These are phyloP conservation scores for Ampelocalamus luodianensis DNA, from an alignment of 176 grass and related monocot genomes.

Conservation along the genomic window DNA sequence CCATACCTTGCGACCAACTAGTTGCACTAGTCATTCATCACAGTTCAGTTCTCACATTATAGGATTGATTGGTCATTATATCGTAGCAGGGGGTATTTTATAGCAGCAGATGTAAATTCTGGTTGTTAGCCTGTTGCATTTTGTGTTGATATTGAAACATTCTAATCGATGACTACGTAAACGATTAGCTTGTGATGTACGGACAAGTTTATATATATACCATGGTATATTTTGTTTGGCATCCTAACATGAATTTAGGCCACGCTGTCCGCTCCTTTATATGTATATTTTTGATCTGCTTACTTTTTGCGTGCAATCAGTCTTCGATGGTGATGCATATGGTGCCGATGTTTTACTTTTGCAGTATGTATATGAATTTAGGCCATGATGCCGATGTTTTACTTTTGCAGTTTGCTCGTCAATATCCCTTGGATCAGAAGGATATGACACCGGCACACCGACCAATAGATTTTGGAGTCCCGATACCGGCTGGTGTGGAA, in stretches of 20 bases:
- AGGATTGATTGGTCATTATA: neutral
- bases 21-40: constrained; percentile 11
- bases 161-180: neutral
- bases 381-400: neutral
- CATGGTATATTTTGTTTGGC: neutral
- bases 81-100: neutral
- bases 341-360: constrained; percentile 16
- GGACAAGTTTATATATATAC: neutral
- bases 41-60: neutral
- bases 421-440: constrained; percentile 84
- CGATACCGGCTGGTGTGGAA: constrained; percentile 58
- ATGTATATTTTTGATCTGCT: neutral
- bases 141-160: neutral
- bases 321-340: neutral
- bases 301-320: neutral
- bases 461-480: constrained; percentile 75
- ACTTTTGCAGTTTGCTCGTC: constrained; percentile 68
- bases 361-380: constrained; percentile 35
- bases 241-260: neutral
- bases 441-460: constrained; percentile 72
- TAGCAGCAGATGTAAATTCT: neutral
- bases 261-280: neutral
- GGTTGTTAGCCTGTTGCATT: neutral
- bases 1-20: neutral
- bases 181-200: neutral